Percentiles rank a stretch among this genome's conserved stretches.
Conservation (phyloP, 176 grass and related monocot species). For the Eragrostis nindensis region DNA sequence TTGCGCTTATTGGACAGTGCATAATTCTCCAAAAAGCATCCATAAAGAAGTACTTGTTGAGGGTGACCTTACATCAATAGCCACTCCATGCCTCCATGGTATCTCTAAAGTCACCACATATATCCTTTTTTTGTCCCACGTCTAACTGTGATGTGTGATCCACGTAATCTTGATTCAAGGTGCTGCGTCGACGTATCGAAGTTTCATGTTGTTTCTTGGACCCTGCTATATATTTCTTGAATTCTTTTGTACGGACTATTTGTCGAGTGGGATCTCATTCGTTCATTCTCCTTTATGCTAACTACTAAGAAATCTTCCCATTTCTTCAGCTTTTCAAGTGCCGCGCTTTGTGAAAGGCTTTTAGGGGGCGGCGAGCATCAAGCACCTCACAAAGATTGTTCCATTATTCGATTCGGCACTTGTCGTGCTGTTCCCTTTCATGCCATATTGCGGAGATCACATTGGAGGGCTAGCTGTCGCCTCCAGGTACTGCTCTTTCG, state of each 20-base stretch:
- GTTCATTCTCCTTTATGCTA: conserved; percentile 23
- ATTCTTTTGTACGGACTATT: conserved; percentile 35
- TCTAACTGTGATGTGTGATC: conserved; percentile 52
- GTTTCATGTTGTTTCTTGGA: conserved; percentile 27
- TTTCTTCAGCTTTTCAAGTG: conserved; percentile 22
- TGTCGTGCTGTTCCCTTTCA: conserved; percentile 13
- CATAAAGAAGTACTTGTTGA: conserved; percentile 49
- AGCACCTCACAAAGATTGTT: conserved; percentile 37
- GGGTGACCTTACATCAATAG: conserved; percentile 41
- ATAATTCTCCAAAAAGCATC: conserved; percentile 39
- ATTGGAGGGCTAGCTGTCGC: conserved; percentile 26
- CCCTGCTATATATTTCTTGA: conserved; percentile 7
- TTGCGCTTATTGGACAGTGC: conserved; percentile 56
- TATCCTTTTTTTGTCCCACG: background rate
- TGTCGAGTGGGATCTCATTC: conserved; percentile 35
- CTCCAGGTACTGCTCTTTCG: conserved; percentile 27
- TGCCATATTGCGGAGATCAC: conserved; percentile 28
- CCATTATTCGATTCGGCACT: conserved; percentile 29
- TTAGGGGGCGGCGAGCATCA: conserved; percentile 17
- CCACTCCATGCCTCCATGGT: conserved; percentile 15
- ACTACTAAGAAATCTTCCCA: conserved; percentile 11
- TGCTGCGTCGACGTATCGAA: conserved; percentile 15
- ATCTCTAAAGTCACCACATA: conserved; percentile 2
- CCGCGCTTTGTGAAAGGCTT: conserved; percentile 34
- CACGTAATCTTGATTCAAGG: conserved; percentile 31